Evolutionary conservation across 768 basidiomycete genomes (phyloP).

Genomic region (Suillus americanus): DNA sequence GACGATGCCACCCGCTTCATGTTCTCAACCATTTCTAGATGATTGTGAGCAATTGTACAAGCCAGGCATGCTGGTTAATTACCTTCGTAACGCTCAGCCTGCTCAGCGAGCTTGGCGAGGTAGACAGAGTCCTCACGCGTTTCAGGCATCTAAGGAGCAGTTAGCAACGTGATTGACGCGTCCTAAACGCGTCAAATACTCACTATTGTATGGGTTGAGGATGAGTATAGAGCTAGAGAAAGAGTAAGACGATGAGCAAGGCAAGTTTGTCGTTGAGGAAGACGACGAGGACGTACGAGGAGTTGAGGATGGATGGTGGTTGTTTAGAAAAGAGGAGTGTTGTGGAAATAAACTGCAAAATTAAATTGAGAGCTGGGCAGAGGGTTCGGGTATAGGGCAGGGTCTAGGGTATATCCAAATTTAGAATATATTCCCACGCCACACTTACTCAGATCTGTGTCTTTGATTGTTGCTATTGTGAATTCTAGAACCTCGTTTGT

Average conservation of each 20-base stretch:
- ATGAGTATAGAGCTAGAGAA: slow-evolving; percentile 20
- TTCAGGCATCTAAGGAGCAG: slow-evolving; percentile 63
- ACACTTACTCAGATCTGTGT: slow-evolving; percentile 12
- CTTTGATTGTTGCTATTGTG: slow-evolving; percentile 12
- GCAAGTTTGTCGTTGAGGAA: slow-evolving; percentile 31
- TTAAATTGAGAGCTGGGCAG: slow-evolving; percentile 73
- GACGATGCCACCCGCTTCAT: slow-evolving; percentile 99
- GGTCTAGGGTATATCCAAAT: slow-evolving; percentile 32
- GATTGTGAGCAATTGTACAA: slow-evolving; percentile 13
- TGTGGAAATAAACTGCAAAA: slow-evolving; percentile 51
- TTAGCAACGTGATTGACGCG: slow-evolving; percentile 34
- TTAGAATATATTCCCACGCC: slow-evolving; percentile 21
- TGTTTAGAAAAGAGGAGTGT: slow-evolving; percentile 42
- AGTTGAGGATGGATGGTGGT: slow-evolving; percentile 47
- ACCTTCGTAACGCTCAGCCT: slow-evolving; percentile 99
- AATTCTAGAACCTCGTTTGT: slow-evolving; percentile 5
- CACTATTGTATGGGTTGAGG: slow-evolving; percentile 39
- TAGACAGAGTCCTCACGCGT: slow-evolving; percentile 95
- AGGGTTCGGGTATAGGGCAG: slow-evolving; percentile 60
- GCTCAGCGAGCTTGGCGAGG: slow-evolving; percentile 99
- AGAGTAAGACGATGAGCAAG: slow-evolving; percentile 34
- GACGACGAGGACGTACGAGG: slow-evolving; percentile 40
- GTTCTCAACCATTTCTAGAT: slow-evolving; percentile 94
- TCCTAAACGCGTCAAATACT: slow-evolving; percentile 37
- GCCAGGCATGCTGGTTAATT: slow-evolving; percentile 14